Conservation (phyloP, 192 early-diverging fungal genomes). For the Umbelopsis vinacea region DNA sequence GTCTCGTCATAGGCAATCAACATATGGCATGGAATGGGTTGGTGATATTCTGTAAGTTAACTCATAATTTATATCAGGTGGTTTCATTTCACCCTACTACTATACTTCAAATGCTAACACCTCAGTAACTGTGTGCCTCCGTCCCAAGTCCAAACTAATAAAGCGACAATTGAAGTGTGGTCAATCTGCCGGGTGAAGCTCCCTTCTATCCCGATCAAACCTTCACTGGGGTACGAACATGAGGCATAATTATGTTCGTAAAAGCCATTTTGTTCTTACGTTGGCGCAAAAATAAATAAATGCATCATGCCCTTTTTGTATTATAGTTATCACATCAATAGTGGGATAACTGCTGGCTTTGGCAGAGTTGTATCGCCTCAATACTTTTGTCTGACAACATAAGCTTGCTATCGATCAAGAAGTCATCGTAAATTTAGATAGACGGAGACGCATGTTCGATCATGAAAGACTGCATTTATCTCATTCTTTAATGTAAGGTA, state of each 20-base stretch:
- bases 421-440: too few relatives aligned
- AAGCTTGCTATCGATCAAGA: too few relatives aligned
- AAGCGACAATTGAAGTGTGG: not conserved
- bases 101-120: slow-evolving; percentile 1
- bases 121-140: slow-evolving; percentile 3
- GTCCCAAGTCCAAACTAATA: not conserved
- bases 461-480: too few relatives aligned
- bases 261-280: not conserved
- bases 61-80: slow-evolving; percentile 1
- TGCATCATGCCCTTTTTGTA: slow-evolving; percentile 3
- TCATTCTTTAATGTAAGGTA: too few relatives aligned
- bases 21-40: slow-evolving; percentile 1
- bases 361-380: too few relatives aligned
- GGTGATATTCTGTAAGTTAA: slow-evolving; percentile 8
- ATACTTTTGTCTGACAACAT: too few relatives aligned
- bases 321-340: too few relatives aligned
- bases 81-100: not conserved
- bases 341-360: too few relatives aligned
- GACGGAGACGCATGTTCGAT: too few relatives aligned
- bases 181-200: not conserved
- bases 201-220: not conserved
- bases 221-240: slow-evolving; percentile 14
- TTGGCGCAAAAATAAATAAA: slow-evolving; percentile 11
- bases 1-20: not conserved
- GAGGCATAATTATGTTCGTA: not conserved